Evolutionary conservation across 139 green algal genomes (phyloP).

Genomic region (Tetraselmis striata): DNA sequence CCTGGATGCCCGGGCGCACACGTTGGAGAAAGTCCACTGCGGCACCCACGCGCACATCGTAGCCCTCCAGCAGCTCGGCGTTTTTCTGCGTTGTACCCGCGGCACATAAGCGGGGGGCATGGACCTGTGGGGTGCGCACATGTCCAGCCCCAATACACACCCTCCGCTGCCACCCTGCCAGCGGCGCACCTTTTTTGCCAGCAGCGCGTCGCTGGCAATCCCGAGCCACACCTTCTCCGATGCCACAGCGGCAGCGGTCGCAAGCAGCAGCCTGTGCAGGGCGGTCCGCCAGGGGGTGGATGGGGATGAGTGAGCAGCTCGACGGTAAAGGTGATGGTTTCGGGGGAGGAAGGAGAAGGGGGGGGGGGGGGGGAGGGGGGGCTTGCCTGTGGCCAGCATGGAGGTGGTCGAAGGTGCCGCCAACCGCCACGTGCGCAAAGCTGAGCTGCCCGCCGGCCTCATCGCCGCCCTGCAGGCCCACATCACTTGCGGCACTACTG

Average conservation of each 20-base stretch:
- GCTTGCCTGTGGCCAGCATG: slow-evolving; percentile 26
- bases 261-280: slow-evolving; percentile 21
- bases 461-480: neutral
- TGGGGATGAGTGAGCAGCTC: too few species aligned
- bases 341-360: too few species aligned
- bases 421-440: slow-evolving; percentile 12
- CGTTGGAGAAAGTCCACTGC: neutral
- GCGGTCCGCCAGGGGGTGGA: too few species aligned
- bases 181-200: slow-evolving; percentile 9
- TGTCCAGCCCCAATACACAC: too few species aligned
- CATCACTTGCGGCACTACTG: too few species aligned
- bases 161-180: too few species aligned
- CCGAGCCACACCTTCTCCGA: slow-evolving; percentile 7
- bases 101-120: too few species aligned
- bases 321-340: too few species aligned
- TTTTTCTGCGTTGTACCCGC: slow-evolving; percentile 11
- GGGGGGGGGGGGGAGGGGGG: too few species aligned
- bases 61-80: slow-evolving; percentile 10
- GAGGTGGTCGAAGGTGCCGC: slow-evolving; percentile 31
- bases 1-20: neutral
- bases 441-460: neutral
- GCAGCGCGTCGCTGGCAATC: slow-evolving; percentile 11
- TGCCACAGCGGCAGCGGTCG: slow-evolving; percentile 2
- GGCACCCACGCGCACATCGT: slow-evolving; percentile 1
- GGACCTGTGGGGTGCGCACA: too few species aligned